Base-by-base conservation (phyloP, 768 basidiomycete species). In the Xerocomellus chrysenteron region DNA sequence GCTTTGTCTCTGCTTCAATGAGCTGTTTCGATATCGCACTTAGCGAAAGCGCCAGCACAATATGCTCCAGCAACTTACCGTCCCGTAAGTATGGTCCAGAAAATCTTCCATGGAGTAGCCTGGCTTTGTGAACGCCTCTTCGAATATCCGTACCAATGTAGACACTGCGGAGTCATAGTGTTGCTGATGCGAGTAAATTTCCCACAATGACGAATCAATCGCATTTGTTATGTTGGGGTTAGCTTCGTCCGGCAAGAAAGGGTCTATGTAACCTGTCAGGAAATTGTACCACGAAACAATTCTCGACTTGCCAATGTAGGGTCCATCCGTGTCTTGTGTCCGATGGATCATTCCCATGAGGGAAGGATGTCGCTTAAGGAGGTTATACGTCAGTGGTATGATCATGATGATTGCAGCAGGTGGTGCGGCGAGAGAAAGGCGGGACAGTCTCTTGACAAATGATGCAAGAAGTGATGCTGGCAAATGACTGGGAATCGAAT, bases 341-440 rank as follows among this genome's bases (percentile, higher is more conserved):
- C 87, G 83, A 70, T 98, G 97, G 36, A 98, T 91, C 88, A 98
- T 90, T 33, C 76, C 75, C 95, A 98, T 97, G 58, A 94, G 81
- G 0, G 87, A 84, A 4, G 95, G 94, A 71, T 98, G 96, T 10
- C 83, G 78, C 70, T 97, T 97, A 64, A 99, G 82, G 50, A 94
- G 78, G 67, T 98, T 98, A 75, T 98, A 98, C 8, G 88, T 86
- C 74, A 98, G 92, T 2, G 97, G 94, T 42, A 99, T 84, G 64
- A 92, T 77, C 79, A 94, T 88, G 55, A 99, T 80, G 32, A 97
- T 86, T 0, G 90, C 95, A 14, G 94, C 86, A 9, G 97, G 95
- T 0, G 95, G 91, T 0, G 95, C 93, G 32, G 78, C 76, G 12
- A 98, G 79, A 9, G 93, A 88, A 3, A 98, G 79, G 13, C 91